Evolutionary conservation across 805 yeast genomes (phyloP), one percentile per base, ranked within the genome.

Genomic region (Yamadazyma philogaea): DNA sequence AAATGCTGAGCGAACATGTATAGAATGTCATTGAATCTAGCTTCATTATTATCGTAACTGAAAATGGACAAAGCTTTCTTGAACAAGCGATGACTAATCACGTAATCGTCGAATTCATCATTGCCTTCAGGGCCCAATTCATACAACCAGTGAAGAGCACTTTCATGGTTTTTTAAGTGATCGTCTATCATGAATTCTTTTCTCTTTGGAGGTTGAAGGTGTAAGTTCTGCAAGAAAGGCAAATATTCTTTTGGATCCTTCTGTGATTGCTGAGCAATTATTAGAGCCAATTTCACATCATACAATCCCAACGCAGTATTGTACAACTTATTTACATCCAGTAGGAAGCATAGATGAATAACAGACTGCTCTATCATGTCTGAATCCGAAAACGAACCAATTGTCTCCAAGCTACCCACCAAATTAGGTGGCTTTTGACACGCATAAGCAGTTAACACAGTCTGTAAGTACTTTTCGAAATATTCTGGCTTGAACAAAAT

Each of bases 221-320:
- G 84, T 41, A 93, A 69, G 37, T 81, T 75, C 56, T 88, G 96
- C 50, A 93, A 72, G 62, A 93, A 93, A 39, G 99, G 96, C 40
- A 93, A 68, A 53, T 93, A 93, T 63, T 93, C 99, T 56, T 90
- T 88, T 18, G 99, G 99, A 66, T 93, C 99, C 73, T 84, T 90
- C 63, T 91, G 98, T 0, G 97, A 89, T 56, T 89, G 93, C 60
- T 95, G 98, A 0, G 99, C 99, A 45, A 93, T 82, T 10, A 77
- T 73, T 44, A 93, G 72, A 0, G 98, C 79, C 54, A 91, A 68
- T 43, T 82, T 81, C 32, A 93, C 81, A 58, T 93, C 84, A 56
- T 93, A 93, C 16, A 85, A 67, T 2, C 95, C 84, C 44, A 93
- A 73, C 0, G 97, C 85, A 15, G 82, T 81, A 37, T 81, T 75